Evolutionary conservation across 306 rosid genomes (phyloP).

Genomic region (Boehmeria nivea): DNA sequence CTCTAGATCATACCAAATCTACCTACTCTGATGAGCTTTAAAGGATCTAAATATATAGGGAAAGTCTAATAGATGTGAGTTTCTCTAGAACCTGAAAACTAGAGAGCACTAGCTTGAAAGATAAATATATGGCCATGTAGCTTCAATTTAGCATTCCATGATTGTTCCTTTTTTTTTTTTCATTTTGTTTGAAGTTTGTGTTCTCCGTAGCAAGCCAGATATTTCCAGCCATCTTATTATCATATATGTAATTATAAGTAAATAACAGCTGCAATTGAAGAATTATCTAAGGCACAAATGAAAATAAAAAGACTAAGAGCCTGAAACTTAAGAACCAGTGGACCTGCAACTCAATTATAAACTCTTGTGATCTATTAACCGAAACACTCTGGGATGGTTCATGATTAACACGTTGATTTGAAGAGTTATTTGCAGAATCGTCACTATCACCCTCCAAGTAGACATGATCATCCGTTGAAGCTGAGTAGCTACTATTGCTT

Average conservation of each 20-base stretch:
- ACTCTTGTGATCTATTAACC: slow-evolving; percentile 40
- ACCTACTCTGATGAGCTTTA: too few relatives aligned
- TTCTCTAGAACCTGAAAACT: too few relatives aligned
- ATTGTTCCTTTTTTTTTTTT: too few relatives aligned
- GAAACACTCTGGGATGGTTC: slow-evolving; percentile 31
- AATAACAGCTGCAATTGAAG: background rate
- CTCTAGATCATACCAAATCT: too few relatives aligned
- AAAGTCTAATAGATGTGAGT: too few relatives aligned
- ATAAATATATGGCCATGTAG: too few relatives aligned
- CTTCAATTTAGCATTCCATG: too few relatives aligned
- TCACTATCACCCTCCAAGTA: slow-evolving; percentile 49
- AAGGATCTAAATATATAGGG: too few relatives aligned
- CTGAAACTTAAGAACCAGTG: slow-evolving; percentile 16
- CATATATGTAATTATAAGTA: background rate
- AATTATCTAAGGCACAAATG: background rate
- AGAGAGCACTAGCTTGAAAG: too few relatives aligned
- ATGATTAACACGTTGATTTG: slow-evolving; percentile 33
- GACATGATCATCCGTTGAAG: slow-evolving; percentile 54
- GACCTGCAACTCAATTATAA: slow-evolving; percentile 81
- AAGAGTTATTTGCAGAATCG: slow-evolving; percentile 26
- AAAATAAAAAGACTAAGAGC: background rate
- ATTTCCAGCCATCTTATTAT: too few relatives aligned
- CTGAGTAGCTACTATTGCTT: slow-evolving; percentile 86
- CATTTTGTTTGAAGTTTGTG: too few relatives aligned
- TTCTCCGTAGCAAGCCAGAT: too few relatives aligned